These are phyloP conservation scores for Penstemon eatonii DNA, from an alignment of 257 asterid genomes.

Conservation along the genomic window DNA sequence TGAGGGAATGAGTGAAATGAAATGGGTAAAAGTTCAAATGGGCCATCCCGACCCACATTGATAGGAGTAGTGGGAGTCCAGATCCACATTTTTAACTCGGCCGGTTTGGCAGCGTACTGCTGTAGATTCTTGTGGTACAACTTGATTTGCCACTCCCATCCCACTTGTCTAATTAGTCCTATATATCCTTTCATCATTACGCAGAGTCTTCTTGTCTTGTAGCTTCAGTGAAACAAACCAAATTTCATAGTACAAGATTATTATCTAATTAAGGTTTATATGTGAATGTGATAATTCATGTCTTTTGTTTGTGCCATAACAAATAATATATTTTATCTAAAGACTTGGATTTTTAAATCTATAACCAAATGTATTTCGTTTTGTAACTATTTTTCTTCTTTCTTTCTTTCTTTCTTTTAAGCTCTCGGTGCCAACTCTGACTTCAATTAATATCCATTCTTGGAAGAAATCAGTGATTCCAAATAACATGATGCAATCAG, in stretches of 20 bases:
- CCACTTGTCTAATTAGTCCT: neutral
- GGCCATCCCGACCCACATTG: slow-evolving; percentile 11
- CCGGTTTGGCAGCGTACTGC: too few relatives aligned
- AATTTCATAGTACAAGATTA: neutral
- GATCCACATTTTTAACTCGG: neutral
- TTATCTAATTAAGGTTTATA: neutral
- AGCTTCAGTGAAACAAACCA: neutral
- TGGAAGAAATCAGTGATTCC: too few relatives aligned
- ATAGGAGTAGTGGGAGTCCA: slow-evolving; percentile 16
- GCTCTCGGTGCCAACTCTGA: too few relatives aligned
- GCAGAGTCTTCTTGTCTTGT: neutral
- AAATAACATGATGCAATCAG: too few relatives aligned
- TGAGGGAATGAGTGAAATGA: slow-evolving; percentile 12
- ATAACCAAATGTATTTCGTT: too few relatives aligned
- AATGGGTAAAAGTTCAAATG: slow-evolving; percentile 17
- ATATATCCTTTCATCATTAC: slow-evolving; percentile 2
- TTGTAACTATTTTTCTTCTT: too few relatives aligned
- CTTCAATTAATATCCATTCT: too few relatives aligned
- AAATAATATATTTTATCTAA: too few relatives aligned
- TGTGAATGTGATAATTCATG: neutral
- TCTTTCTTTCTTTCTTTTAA: too few relatives aligned
- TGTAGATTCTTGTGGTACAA: slow-evolving; percentile 7
- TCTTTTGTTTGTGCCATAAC: too few relatives aligned
- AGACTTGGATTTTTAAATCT: too few relatives aligned
- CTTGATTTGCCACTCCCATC: neutral